Percentiles rank a stretch among this genome's conserved stretches.
These are phyloP conservation scores for Trapa incisa DNA, from an alignment of 345 rosid genomes.

Conservation along the genomic window DNA sequence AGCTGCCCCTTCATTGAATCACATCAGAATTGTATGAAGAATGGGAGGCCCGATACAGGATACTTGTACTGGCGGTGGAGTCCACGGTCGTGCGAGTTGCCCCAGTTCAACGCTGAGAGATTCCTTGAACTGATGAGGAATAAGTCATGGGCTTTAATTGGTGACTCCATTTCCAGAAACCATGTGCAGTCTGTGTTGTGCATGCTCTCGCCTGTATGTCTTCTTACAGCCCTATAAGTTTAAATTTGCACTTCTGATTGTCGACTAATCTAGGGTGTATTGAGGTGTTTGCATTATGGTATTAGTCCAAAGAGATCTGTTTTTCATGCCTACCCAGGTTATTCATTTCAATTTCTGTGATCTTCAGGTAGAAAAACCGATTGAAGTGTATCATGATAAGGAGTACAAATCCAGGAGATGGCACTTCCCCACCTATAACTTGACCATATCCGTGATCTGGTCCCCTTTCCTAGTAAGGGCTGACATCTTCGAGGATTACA, in stretches of 20 bases:
- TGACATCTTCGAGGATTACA: conserved; percentile 64
- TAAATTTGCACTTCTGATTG: background rate
- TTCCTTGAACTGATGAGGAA: conserved; percentile 7
- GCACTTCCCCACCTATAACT: conserved; percentile 60
- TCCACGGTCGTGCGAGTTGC: conserved; percentile 62
- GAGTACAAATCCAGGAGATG: conserved; percentile 65
- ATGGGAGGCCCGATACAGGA: conserved; percentile 71
- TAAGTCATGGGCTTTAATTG: conserved; percentile 6
- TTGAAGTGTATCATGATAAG: conserved; percentile 73
- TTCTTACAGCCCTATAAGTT: background rate
- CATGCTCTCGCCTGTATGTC: conserved; percentile 6
- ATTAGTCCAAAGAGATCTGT: no score
- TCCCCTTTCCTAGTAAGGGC: conserved; percentile 85
- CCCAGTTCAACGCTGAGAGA: conserved; percentile 52
- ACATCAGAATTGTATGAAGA: conserved; percentile 86
- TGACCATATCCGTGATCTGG: conserved; percentile 66
- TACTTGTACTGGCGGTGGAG: conserved; percentile 88
- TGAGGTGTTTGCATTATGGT: background rate
- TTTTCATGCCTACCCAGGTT: no score
- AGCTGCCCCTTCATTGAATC: conserved; percentile 58
- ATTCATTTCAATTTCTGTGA: background rate
- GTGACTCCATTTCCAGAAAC: conserved; percentile 3
- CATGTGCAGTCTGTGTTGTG: conserved; percentile 7
- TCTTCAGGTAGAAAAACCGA: conserved; percentile 59
- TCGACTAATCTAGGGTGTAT: background rate